Conservation (phyloP, 768 basidiomycete species). For the Crepidotus variabilis region DNA sequence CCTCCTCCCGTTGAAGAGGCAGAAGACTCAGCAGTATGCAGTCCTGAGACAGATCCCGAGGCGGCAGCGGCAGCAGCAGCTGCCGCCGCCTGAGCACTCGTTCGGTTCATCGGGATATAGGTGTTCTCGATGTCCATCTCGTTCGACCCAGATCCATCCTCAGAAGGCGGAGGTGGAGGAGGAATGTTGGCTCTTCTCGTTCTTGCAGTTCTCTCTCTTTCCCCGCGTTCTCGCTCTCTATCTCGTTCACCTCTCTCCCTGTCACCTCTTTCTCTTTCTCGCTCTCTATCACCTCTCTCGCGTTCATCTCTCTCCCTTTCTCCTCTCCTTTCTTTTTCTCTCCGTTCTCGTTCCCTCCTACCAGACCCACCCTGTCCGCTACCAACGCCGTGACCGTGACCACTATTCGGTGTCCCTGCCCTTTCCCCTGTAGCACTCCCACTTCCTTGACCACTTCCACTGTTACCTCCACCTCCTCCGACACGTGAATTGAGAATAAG, state of each 20-base stretch:
- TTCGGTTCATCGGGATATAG: constrained; percentile 6
- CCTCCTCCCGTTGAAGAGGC: constrained; percentile 4
- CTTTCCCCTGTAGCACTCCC: constrained; percentile 15
- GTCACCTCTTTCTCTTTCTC: constrained; percentile 6
- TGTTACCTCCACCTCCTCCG: constrained; percentile 17
- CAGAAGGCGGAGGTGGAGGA: constrained; percentile 7
- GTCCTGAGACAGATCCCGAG: not conserved
- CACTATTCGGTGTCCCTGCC: constrained; percentile 7
- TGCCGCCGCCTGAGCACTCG: not conserved
- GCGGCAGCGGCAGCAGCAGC: not conserved
- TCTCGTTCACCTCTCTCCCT: constrained; percentile 18
- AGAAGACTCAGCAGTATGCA: constrained; percentile 3
- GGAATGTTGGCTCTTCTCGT: constrained; percentile 7
- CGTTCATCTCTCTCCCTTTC: constrained; percentile 16
- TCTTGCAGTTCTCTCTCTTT: constrained; percentile 5
- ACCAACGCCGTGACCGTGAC: constrained; percentile 15
- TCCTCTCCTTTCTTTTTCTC: constrained; percentile 15
- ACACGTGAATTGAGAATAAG: constrained; percentile 76
- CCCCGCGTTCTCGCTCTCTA: not conserved
- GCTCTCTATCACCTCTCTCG: not conserved
- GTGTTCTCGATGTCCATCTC: constrained; percentile 4
- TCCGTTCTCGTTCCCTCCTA: constrained; percentile 20
- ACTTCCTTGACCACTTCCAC: not conserved
- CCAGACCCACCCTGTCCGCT: constrained; percentile 19
- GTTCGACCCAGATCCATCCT: constrained; percentile 6